Conservation (phyloP, 768 basidiomycete genomes). For the Russula sp. region DNA sequence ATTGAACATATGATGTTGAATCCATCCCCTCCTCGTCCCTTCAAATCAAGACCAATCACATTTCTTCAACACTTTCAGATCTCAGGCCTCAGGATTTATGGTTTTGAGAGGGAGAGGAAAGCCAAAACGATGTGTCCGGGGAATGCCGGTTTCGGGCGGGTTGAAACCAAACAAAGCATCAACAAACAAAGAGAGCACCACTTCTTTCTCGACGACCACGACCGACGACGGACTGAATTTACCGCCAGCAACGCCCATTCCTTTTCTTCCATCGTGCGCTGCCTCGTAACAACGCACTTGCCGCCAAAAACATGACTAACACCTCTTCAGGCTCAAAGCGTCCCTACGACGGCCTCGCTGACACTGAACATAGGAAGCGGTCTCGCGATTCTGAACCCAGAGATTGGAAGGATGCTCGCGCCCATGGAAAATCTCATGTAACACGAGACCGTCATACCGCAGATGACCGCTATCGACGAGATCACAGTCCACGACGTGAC, state of each 20-base stretch:
- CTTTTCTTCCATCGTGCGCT: constrained; percentile 66
- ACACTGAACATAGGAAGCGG: constrained; percentile 43
- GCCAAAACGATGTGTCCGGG: neutral
- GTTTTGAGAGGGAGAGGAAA: no score
- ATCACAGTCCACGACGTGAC: constrained; percentile 24
- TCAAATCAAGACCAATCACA: neutral
- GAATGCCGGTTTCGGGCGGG: neutral
- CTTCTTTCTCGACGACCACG: constrained; percentile 5
- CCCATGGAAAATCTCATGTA: constrained; percentile 28
- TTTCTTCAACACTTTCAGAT: neutral
- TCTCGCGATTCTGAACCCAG: constrained; percentile 46
- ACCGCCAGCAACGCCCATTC: constrained; percentile 8
- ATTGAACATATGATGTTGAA: neutral
- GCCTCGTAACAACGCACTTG: constrained; percentile 58
- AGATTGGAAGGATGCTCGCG: constrained; percentile 66
- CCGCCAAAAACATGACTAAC: constrained; percentile 56
- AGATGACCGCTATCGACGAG: constrained; percentile 26
- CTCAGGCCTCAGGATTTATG: neutral
- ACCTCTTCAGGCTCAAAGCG: constrained; percentile 79
- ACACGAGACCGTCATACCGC: constrained; percentile 31
- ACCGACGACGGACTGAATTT: neutral
- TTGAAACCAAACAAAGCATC: constrained; percentile 7
- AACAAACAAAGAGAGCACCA: constrained; percentile 3
- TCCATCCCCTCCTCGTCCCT: neutral
- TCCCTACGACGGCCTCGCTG: constrained; percentile 53